Conservation (phyloP, 1,139 yeast genomes). For the Geotrichum histeridarum region DNA sequence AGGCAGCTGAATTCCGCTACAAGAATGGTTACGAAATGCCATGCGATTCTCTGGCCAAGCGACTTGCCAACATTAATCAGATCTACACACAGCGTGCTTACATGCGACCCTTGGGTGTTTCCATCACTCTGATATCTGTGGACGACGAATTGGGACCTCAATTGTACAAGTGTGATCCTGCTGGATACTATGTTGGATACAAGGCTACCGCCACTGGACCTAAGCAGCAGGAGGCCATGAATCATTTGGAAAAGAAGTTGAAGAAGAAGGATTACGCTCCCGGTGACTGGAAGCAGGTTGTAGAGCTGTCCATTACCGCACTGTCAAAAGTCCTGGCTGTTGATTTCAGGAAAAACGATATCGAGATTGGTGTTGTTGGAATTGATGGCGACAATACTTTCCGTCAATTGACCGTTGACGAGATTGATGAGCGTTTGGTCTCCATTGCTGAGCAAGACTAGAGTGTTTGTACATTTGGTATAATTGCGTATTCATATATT, state of each 20-base stretch:
- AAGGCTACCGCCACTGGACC: conserved; percentile 96
- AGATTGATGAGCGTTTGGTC: conserved; percentile 88
- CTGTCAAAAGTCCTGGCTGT: conserved; percentile 83
- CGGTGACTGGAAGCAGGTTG: conserved; percentile 86
- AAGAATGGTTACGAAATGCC: conserved; percentile 97
- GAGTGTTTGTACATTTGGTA: neutral
- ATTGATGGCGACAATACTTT: conserved; percentile 44
- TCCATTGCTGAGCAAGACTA: conserved; percentile 95
- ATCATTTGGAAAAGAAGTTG: conserved; percentile 84
- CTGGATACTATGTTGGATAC: conserved; percentile 89
- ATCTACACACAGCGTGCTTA: conserved; percentile 97
- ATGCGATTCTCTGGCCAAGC: conserved; percentile 83
- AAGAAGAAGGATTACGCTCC: conserved; percentile 68
- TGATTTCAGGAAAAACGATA: conserved; percentile 87
- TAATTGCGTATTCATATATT: neutral
- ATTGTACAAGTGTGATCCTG: conserved; percentile 91
- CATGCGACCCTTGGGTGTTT: conserved; percentile 96
- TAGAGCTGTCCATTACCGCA: conserved; percentile 82
- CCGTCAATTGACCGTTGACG: conserved; percentile 68
- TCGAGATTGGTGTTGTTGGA: conserved; percentile 88
- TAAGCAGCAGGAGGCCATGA: conserved; percentile 91
- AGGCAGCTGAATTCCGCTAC: conserved; percentile 91
- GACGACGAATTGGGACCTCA: conserved; percentile 92
- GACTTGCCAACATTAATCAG: conserved; percentile 93
- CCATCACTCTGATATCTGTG: conserved; percentile 78